Percentiles rank a stretch among this genome's conserved stretches.
Evolutionary conservation across 129 eudicot species (phyloP).

Genomic region (Lonicera japonica): DNA sequence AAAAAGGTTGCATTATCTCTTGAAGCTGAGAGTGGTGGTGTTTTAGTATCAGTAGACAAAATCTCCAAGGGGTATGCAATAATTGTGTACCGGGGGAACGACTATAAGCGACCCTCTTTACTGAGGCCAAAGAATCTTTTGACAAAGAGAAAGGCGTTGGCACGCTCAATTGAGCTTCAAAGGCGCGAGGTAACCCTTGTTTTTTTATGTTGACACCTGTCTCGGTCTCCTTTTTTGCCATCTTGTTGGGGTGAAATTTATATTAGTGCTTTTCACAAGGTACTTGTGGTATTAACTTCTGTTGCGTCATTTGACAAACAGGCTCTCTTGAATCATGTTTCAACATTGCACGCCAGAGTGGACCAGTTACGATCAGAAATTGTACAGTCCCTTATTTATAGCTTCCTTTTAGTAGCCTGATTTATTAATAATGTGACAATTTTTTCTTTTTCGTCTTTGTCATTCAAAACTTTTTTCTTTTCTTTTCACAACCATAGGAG

Average conservation of each 20-base stretch:
- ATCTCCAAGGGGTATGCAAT: conserved; percentile 84
- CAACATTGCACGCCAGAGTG: conserved; percentile 55
- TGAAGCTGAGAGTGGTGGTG: conserved; percentile 96
- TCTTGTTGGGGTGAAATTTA: too few species aligned
- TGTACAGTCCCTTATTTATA: conserved; percentile 33
- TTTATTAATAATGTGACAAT: neutral
- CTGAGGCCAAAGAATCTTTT: conserved; percentile 82
- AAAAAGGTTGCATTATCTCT: conserved; percentile 76
- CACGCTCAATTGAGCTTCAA: conserved; percentile 96
- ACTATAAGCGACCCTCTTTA: conserved; percentile 60
- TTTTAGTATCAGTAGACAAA: conserved; percentile 85
- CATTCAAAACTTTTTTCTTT: neutral
- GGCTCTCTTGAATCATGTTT: conserved; percentile 74
- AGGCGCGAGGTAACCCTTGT: conserved; percentile 60
- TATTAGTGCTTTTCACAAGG: neutral
- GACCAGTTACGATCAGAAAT: conserved; percentile 68
- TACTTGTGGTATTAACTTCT: neutral
- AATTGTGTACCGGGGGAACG: conserved; percentile 74
- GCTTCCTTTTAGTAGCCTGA: neutral
- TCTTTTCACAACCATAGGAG: conserved; percentile 39
- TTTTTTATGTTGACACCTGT: too few species aligned
- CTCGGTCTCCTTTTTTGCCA: too few species aligned
- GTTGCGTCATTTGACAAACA: conserved; percentile 27
- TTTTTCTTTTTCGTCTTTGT: neutral
- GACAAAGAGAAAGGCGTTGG: conserved; percentile 85